phyloP scores from a whole-genome alignment of 1,284 basidiomycete species.

The Gomphus sp. region DNA sequence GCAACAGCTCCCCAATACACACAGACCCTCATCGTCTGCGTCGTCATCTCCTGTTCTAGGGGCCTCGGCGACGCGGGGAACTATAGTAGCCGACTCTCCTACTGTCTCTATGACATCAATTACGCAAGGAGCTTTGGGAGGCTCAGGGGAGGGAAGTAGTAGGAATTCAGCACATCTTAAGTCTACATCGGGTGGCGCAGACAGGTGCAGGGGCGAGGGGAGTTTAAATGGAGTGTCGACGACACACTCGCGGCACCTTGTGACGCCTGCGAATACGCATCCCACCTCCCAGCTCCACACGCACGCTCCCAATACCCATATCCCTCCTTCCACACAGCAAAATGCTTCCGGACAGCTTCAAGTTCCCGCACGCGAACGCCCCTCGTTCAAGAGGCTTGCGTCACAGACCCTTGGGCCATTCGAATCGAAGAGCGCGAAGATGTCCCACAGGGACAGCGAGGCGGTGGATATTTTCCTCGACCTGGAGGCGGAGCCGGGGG shows the following conservation, averaged over 20 bases:
- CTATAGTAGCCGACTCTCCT: background rate
- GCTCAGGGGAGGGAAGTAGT: background rate
- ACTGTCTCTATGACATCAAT: background rate
- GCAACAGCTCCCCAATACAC: background rate
- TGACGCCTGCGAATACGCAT: background rate
- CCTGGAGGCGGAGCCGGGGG: background rate
- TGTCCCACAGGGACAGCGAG: background rate
- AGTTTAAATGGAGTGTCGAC: no score
- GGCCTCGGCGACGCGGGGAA: background rate
- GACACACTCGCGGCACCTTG: no score
- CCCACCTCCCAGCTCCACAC: background rate
- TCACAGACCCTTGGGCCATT: constrained; percentile 59
- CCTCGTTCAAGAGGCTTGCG: constrained; percentile 61
- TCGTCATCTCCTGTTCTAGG: background rate
- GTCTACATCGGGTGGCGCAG: no score
- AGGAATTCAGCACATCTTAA: no score
- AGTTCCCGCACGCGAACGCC: constrained; percentile 23
- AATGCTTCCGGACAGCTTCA: background rate
- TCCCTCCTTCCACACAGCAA: background rate
- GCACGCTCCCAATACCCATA: background rate
- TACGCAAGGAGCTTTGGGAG: background rate
- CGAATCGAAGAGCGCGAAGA: constrained; percentile 39
- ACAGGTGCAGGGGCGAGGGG: no score
- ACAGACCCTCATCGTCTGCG: background rate
- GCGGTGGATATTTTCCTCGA: background rate